Conservation (phyloP, 495 filamentous ascomycete genomes). For the Neurospora cerealis region DNA sequence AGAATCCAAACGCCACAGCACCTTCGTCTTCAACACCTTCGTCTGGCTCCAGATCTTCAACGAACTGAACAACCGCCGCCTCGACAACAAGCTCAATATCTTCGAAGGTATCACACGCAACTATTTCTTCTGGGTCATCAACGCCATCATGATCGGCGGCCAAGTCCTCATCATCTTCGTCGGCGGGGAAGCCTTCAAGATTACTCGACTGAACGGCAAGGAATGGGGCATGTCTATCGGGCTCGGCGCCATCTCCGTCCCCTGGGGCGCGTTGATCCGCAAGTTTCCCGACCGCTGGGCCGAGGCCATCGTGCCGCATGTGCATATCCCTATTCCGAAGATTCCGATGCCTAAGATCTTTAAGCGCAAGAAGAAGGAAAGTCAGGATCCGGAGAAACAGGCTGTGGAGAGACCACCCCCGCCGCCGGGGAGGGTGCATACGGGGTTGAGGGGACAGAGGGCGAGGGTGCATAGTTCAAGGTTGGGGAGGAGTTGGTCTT, state of each 20-base stretch:
- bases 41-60: constrained; percentile 98
- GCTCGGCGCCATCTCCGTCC: constrained; percentile 59
- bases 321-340: not conserved
- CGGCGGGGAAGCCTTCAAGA: constrained; percentile 60
- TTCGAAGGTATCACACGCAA: constrained; percentile 76
- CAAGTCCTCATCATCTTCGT: constrained; percentile 75
- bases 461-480: not conserved
- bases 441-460: not conserved
- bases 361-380: constrained; percentile 2
- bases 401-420: not conserved
- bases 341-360: constrained; percentile 8
- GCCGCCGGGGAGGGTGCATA: not conserved
- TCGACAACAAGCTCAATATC: constrained; percentile 87
- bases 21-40: constrained; percentile 86
- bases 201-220: constrained; percentile 43
- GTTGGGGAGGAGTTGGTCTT: not conserved
- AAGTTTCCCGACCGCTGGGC: constrained; percentile 41
- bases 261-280: constrained; percentile 59
- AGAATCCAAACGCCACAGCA: constrained; percentile 40
- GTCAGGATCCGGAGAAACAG: constrained; percentile 3
- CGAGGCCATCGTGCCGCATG: constrained; percentile 7
- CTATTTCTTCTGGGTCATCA: constrained; percentile 74
- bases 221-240: constrained; percentile 72
- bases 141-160: constrained; percentile 75
- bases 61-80: constrained; percentile 69